Evolutionary conservation across 306 rosid species (phyloP).

Genomic region (Vicia villosa): DNA sequence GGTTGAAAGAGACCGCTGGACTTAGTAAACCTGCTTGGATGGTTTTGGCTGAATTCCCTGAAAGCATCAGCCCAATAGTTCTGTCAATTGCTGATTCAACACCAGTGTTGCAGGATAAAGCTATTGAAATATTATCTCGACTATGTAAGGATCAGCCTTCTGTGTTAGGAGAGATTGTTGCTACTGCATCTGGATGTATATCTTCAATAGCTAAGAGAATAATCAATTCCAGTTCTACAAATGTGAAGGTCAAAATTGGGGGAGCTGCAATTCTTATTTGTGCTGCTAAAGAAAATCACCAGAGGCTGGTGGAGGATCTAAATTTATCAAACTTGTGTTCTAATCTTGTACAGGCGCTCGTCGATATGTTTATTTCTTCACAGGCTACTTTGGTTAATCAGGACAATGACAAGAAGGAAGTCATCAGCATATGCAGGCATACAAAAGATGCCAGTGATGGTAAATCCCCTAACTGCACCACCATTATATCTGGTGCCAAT

Average conservation of each 20-base stretch:
- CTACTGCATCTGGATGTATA: slow-evolving; percentile 68
- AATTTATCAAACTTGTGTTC: slow-evolving; percentile 60
- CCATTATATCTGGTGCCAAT: slow-evolving; percentile 63
- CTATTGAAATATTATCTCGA: slow-evolving; percentile 85
- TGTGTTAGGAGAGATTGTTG: slow-evolving; percentile 71
- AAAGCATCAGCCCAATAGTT: slow-evolving; percentile 85
- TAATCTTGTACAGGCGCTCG: slow-evolving; percentile 81
- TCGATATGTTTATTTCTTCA: slow-evolving; percentile 58
- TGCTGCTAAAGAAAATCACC: slow-evolving; percentile 87
- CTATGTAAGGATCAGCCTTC: slow-evolving; percentile 85
- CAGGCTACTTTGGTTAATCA: slow-evolving; percentile 50
- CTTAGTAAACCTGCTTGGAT: slow-evolving; percentile 86
- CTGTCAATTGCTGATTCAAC: slow-evolving; percentile 71
- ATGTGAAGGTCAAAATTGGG: slow-evolving; percentile 71
- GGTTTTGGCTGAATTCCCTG: slow-evolving; percentile 82
- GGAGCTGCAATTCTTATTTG: slow-evolving; percentile 89
- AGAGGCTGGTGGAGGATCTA: slow-evolving; percentile 84
- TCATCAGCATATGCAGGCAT: slow-evolving; percentile 72
- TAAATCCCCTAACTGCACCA: slow-evolving; percentile 54
- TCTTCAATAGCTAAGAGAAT: slow-evolving; percentile 77
- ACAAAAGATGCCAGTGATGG: slow-evolving; percentile 46
- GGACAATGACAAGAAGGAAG: slow-evolving; percentile 48
- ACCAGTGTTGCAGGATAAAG: slow-evolving; percentile 86
- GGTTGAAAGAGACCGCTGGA: slow-evolving; percentile 58
- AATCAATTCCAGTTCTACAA: slow-evolving; percentile 65